Evolutionary conservation across 2,329 filamentous ascomycete species (phyloP).

Genomic region (Leptographium flavum): DNA sequence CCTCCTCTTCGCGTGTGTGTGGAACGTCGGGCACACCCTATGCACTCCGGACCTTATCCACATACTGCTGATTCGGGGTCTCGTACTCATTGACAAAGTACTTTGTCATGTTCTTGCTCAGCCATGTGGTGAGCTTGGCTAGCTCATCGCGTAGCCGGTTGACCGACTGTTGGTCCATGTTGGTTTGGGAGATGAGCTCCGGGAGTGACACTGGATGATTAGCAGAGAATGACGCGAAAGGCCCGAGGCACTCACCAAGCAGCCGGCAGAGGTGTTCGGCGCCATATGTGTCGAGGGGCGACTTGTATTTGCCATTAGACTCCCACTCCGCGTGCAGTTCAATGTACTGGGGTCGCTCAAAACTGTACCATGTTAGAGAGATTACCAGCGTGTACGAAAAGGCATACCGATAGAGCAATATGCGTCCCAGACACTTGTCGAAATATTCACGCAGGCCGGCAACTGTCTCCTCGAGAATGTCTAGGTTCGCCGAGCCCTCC

Average conservation of each 20-base stretch:
- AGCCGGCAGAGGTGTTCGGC: constrained; percentile 83
- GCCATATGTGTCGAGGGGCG: constrained; percentile 71
- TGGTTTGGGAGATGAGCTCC: constrained; percentile 90
- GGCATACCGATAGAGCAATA: constrained; percentile 71
- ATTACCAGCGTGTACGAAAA: too few species aligned
- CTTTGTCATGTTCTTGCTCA: constrained; percentile 58
- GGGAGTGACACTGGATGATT: constrained; percentile 60
- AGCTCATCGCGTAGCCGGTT: constrained; percentile 81
- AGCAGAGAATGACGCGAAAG: neutral
- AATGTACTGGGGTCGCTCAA: constrained; percentile 80
- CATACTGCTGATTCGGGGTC: constrained; percentile 54
- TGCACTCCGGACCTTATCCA: constrained; percentile 46
- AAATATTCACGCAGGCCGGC: constrained; percentile 86
- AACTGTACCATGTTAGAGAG: constrained; percentile 42
- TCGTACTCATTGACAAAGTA: constrained; percentile 74
- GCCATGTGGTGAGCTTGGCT: constrained; percentile 71
- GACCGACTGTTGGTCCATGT: constrained; percentile 90
- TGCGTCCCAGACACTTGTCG: constrained; percentile 73
- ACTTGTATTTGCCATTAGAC: constrained; percentile 40
- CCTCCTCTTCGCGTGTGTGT: neutral
- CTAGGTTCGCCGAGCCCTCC: constrained; percentile 54
- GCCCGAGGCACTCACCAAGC: constrained; percentile 49
- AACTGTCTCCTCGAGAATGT: constrained; percentile 82
- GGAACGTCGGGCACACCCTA: constrained; percentile 12
- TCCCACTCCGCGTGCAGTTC: constrained; percentile 61